Percentiles rank a stretch among this genome's conserved stretches.
phyloP scores from a whole-genome alignment of 2,329 filamentous ascomycete genomes.

The Fusarium sublunatum region DNA sequence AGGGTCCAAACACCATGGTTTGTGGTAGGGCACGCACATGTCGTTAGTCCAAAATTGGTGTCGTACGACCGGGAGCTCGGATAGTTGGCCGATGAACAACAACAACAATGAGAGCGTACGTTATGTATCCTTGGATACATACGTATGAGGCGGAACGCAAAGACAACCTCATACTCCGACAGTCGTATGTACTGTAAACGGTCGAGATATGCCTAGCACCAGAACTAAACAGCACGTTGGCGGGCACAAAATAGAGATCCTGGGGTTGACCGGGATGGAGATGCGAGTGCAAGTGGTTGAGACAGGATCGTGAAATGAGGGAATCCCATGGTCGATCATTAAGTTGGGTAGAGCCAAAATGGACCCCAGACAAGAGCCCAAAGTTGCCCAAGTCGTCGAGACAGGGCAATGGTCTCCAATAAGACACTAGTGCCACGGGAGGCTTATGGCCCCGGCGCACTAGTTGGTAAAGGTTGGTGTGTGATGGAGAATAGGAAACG shows the following conservation, averaged over 20 bases:
- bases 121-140: background rate
- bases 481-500: slow-evolving; percentile 28
- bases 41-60: slow-evolving; percentile 36
- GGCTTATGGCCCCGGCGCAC: slow-evolving; percentile 40
- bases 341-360: slow-evolving; percentile 17
- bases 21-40: slow-evolving; percentile 33
- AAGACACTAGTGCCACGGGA: slow-evolving; percentile 43
- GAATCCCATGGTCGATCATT: slow-evolving; percentile 37
- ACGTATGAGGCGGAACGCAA: background rate
- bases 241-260: background rate
- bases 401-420: slow-evolving; percentile 33
- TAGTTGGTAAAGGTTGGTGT: slow-evolving; percentile 28
- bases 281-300: slow-evolving; percentile 20
- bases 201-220: background rate
- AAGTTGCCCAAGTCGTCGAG: slow-evolving; percentile 35
- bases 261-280: slow-evolving; percentile 16
- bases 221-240: background rate
- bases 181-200: slow-evolving; percentile 1
- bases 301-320: slow-evolving; percentile 33
- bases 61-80: slow-evolving; percentile 32
- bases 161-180: background rate
- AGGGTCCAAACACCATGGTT: slow-evolving; percentile 37
- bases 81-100: slow-evolving; percentile 22
- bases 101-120: slow-evolving; percentile 7
- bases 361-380: slow-evolving; percentile 25